Base-by-base conservation (phyloP, 139 green algal genomes). In the Eudorina sp. region DNA sequence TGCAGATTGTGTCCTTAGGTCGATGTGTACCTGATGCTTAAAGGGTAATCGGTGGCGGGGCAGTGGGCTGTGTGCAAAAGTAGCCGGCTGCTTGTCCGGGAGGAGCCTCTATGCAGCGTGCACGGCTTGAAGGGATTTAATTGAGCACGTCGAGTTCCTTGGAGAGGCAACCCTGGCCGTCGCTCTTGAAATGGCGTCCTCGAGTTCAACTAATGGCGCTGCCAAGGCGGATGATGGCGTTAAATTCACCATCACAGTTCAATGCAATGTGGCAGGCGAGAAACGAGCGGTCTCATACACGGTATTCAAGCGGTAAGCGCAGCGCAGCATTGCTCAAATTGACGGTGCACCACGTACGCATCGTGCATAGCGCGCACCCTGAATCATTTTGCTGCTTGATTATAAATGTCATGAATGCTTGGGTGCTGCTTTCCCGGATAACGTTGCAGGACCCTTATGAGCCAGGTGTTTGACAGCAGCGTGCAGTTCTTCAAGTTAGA, bases 231-330 rank as follows among this genome's bases (percentile, higher is more conserved):
- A 58, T 4, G 68, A 72, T 55, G 83, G 48, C 7, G 36, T 88
- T 5, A 88, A 88, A 31, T 88, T 88, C 27, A 88, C 83, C 25
- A 88, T 88, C 27, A 88, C 83, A 27, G 68, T 81, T 2, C 51
- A 80, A 36, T 88, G 68, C 16, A 70, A 40, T 4, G 19, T 88
- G 23, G 68, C 36, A 6, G 83, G 83, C 9, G 83, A 88, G 48
- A 88, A 88, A 51, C n/a, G 83, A 53, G 83, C 83, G 51, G 83
- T 88, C 3, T 88, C 83, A 27, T 88, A 88, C 51, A 88, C 83
- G 18, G 83, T 88, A 3, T 88, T 88, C 68, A 88, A 88, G 45
- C 80, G 80, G 80, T 86, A 43, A 81, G 73, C 62, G n/a, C 19
- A 38, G n/a, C n/a, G n/a, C n/a, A n/a, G n/a, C n/a, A 72, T 31